Conservation (phyloP, 129 eudicot genomes). For the Heracleum sosnowskyi region DNA sequence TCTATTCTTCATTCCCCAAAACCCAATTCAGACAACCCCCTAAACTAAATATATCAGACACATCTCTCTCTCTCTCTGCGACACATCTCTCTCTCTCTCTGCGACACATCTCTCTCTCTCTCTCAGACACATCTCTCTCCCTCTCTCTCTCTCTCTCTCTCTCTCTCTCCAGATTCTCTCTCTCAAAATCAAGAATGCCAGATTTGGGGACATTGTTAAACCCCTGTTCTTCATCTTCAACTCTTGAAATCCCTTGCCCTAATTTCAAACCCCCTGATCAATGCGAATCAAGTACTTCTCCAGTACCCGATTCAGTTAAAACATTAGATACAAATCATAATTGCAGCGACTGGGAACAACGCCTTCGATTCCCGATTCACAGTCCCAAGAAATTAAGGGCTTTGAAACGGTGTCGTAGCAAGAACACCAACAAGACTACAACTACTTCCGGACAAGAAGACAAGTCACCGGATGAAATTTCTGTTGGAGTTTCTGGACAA, state of each 20-base stretch:
- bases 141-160: background rate
- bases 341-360: background rate
- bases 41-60: no score
- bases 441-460: background rate
- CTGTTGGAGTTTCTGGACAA: background rate
- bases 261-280: background rate
- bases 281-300: background rate
- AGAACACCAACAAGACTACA: background rate
- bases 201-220: conserved; percentile 5
- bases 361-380: background rate
- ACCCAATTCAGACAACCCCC: background rate
- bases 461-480: background rate
- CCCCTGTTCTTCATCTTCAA: background rate
- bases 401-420: conserved; percentile 1
- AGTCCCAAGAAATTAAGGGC: background rate
- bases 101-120: background rate
- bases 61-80: no score
- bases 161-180: no score
- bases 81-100: background rate
- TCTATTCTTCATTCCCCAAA: background rate
- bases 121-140: background rate
- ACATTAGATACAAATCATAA: background rate
- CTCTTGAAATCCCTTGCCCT: background rate
- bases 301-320: background rate
- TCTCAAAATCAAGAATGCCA: background rate